These are phyloP conservation scores for Biscogniauxia marginata DNA, from an alignment of 2,329 filamentous ascomycete species.

Conservation along the genomic window DNA sequence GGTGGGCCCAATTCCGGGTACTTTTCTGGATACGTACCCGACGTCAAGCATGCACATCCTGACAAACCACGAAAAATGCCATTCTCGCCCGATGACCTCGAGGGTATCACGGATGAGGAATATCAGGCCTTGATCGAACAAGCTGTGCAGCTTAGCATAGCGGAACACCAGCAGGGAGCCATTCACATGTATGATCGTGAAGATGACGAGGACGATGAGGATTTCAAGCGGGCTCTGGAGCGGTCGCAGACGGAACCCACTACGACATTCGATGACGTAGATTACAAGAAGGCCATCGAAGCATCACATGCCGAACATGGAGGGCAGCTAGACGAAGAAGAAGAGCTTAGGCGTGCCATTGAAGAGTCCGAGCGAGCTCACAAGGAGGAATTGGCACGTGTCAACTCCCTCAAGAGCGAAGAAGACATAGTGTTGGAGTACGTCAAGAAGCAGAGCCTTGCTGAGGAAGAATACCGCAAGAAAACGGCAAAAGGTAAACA, in stretches of 20 bases:
- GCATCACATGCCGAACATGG: conserved; percentile 34
- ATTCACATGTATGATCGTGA: conserved; percentile 24
- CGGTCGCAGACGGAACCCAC: conserved; percentile 26
- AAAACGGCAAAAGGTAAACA: conserved; percentile 36
- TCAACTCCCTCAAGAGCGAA: conserved; percentile 51
- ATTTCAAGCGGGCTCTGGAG: conserved; percentile 21
- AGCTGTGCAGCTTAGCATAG: conserved; percentile 53
- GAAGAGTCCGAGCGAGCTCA: conserved; percentile 47
- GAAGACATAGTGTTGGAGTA: conserved; percentile 76
- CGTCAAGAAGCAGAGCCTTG: conserved; percentile 72
- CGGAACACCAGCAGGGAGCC: conserved; percentile 22
- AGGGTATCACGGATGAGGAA: conserved; percentile 53
- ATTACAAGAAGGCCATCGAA: conserved; percentile 41
- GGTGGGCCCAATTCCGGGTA: conserved; percentile 6
- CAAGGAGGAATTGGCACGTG: conserved; percentile 41
- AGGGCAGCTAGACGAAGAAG: conserved; percentile 36
- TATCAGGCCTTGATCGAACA: conserved; percentile 57
- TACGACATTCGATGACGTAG: conserved; percentile 33
- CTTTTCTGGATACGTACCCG: conserved; percentile 21
- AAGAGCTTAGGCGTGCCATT: conserved; percentile 47
- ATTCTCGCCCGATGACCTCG: conserved; percentile 36
- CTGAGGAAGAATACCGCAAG: conserved; percentile 58
- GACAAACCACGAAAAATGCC: conserved; percentile 7
- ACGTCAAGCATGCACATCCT: conserved; percentile 19
- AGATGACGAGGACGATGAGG: conserved; percentile 19